Base-by-base conservation (phyloP, 805 yeast species). In the Starmerella roubikii region DNA sequence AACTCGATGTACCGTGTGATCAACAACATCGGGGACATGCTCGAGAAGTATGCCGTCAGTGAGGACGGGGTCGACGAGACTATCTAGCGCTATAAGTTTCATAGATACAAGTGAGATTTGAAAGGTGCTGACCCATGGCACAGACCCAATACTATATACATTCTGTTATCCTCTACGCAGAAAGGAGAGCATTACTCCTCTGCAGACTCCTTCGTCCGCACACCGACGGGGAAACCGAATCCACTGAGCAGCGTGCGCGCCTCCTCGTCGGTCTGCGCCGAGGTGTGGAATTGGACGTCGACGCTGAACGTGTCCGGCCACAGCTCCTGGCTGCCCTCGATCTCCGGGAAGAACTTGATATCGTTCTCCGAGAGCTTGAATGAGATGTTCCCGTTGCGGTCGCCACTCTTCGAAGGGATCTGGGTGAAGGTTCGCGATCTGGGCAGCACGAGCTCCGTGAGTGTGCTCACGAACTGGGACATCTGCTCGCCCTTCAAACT, bases 361-460 rank as follows among this genome's bases (percentile, higher is more conserved):
- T 82, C 84, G 38, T 78, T 82, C 2, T 82, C 74, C 30, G 71
- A 72, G 50, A 91, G 61, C 32, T 95, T 95, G 55, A 91, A 76
- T 9, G 91, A 70, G 42, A 93, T 71, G 57, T 83, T 81, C 42
- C 98, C 99, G 53, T 68, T 71, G 38, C 70, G 67, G 59, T 86
- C 96, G 44, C 97, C 98, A 3, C 85, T 65, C 32, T 70, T 66
- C 60, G 74, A 74, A 24, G 74, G 70, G 37, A 91, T 66, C 35
- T 96, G 96, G 48, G 66, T 65, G 60, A 81, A 91, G 35, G 84
- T 83, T 69, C 93, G 78, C 41, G 86, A 74, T 60, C 94, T 74
- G 34, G 99, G 98, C 51, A 91, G 69, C 16, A 91, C 97, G 46
- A 93, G 64, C 62, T 91, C 98, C 1, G 93, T 76, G 51, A 91